Conservation (phyloP, 2,329 filamentous ascomycete species). For the Pyrenophora seminiperda region DNA sequence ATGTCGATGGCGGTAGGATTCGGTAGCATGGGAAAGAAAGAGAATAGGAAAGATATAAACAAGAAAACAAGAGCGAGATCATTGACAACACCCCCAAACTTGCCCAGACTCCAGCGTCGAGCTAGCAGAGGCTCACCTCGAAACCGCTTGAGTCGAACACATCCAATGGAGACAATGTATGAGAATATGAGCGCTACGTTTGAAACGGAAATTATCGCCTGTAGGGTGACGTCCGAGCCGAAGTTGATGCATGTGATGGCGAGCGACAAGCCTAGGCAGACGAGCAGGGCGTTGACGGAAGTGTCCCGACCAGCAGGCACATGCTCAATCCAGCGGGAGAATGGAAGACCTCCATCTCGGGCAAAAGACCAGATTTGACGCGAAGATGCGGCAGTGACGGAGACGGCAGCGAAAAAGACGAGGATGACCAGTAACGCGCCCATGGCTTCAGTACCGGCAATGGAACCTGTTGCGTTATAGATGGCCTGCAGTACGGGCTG, state of each 20-base stretch:
- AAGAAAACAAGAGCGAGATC: slow-evolving; percentile 43
- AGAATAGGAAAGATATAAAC: slow-evolving; percentile 45
- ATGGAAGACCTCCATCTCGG: slow-evolving; percentile 29
- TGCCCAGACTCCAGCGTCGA: slow-evolving; percentile 47
- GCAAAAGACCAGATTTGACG: slow-evolving; percentile 35
- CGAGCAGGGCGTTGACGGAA: slow-evolving; percentile 34
- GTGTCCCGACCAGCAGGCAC: slow-evolving; percentile 37
- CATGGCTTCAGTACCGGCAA: slow-evolving; percentile 29
- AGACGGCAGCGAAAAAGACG: slow-evolving; percentile 44
- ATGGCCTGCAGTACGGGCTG: slow-evolving; percentile 33
- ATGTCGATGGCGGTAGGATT: slow-evolving; percentile 40
- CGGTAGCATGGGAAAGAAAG: slow-evolving; percentile 50
- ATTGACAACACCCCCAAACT: slow-evolving; percentile 47
- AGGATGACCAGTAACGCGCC: slow-evolving; percentile 33
- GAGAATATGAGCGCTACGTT: slow-evolving; percentile 39
- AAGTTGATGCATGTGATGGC: slow-evolving; percentile 52
- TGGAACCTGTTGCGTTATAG: slow-evolving; percentile 32
- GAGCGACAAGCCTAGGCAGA: slow-evolving; percentile 43
- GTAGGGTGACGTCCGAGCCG: slow-evolving; percentile 49
- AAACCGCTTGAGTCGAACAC: slow-evolving; percentile 36
- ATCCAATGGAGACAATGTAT: slow-evolving; percentile 41
- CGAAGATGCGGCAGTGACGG: slow-evolving; percentile 32
- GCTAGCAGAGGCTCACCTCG: slow-evolving; percentile 28
- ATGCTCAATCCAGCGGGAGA: slow-evolving; percentile 30
- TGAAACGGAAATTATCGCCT: slow-evolving; percentile 47